Percentiles rank a stretch among this genome's conserved stretches.
Conservation (phyloP, 306 rosid species). For the barrel medic (Medicago truncatula) region DNA sequence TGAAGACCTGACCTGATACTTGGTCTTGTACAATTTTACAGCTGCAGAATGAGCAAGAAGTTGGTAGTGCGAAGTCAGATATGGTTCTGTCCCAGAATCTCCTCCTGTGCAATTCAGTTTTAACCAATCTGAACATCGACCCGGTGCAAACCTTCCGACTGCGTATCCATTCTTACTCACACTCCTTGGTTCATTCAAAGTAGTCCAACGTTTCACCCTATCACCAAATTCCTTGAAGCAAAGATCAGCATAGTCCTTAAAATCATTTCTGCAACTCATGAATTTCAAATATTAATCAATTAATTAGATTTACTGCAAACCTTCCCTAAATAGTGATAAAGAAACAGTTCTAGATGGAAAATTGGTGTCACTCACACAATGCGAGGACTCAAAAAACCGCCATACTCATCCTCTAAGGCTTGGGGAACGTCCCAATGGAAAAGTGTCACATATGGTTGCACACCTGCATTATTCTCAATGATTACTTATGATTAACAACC, state of each 20-base stretch:
- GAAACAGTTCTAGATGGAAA: slow-evolving; percentile 16
- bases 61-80: slow-evolving; percentile 59
- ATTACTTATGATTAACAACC: slow-evolving; percentile 15
- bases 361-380: slow-evolving; percentile 55
- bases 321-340: slow-evolving; percentile 6
- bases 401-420: slow-evolving; percentile 57
- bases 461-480: slow-evolving; percentile 36
- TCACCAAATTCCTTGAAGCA: slow-evolving; percentile 75
- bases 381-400: slow-evolving; percentile 55
- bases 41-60: slow-evolving; percentile 73
- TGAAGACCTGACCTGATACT: slow-evolving; percentile 72
- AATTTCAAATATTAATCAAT: slow-evolving; percentile 10
- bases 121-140: slow-evolving; percentile 67
- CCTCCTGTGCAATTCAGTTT: slow-evolving; percentile 63
- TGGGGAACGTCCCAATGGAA: slow-evolving; percentile 54
- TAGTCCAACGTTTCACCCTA: slow-evolving; percentile 73
- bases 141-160: slow-evolving; percentile 57
- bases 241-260: slow-evolving; percentile 60
- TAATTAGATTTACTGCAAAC: slow-evolving; percentile 20
- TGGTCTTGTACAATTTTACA: slow-evolving; percentile 51
- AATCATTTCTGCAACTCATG: slow-evolving; percentile 51
- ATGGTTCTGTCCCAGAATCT: slow-evolving; percentile 70
- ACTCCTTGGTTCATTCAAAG: slow-evolving; percentile 67
- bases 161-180: slow-evolving; percentile 54
- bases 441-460: slow-evolving; percentile 47